A percentile compares a stretch with the other conserved stretches of the same genome.
These are phyloP conservation scores for Hyaloperonospora arabidopsidis DNA, from an alignment of 352 stramenopile genomes.

Conservation along the genomic window DNA sequence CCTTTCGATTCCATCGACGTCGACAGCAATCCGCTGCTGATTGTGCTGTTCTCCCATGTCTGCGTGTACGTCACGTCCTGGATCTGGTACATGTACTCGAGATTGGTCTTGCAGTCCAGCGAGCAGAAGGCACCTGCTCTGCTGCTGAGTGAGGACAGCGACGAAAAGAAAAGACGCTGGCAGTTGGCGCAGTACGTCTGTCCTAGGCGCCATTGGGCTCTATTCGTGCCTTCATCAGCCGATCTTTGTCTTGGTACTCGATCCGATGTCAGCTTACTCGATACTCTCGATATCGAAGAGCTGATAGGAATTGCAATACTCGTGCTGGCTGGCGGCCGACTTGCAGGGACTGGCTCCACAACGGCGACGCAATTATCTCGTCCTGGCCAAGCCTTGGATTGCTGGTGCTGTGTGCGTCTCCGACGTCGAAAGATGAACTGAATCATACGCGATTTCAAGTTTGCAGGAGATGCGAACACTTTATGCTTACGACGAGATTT, in stretches of 20 bases:
- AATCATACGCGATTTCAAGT: slow-evolving; percentile 10
- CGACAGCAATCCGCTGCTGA: too few species aligned
- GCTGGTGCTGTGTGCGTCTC: not conserved
- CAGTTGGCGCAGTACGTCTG: slow-evolving; percentile 20
- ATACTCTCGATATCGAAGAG: too few species aligned
- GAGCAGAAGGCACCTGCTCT: slow-evolving; percentile 27
- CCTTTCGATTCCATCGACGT: too few species aligned
- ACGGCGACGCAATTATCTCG: not conserved
- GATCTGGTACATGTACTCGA: slow-evolving; percentile 19
- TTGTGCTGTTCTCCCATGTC: not conserved
- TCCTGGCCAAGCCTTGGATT: slow-evolving; percentile 18
- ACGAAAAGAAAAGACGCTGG: slow-evolving; percentile 19
- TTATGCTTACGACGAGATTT: not conserved
- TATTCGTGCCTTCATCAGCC: not conserved
- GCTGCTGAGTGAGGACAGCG: slow-evolving; percentile 7
- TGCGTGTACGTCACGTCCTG: slow-evolving; percentile 19
- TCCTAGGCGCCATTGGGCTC: slow-evolving; percentile 10
- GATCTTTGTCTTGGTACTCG: not conserved
- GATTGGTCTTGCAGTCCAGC: slow-evolving; percentile 39
- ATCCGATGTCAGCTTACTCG: too few species aligned
- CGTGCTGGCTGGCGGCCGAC: slow-evolving; percentile 5
- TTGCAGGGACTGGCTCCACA: not conserved
- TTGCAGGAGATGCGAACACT: not conserved
- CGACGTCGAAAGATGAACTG: slow-evolving; percentile 6
- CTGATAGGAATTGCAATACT: slow-evolving; percentile 15